Conservation (phyloP, 768 basidiomycete species). For the Lactarius vividus region DNA sequence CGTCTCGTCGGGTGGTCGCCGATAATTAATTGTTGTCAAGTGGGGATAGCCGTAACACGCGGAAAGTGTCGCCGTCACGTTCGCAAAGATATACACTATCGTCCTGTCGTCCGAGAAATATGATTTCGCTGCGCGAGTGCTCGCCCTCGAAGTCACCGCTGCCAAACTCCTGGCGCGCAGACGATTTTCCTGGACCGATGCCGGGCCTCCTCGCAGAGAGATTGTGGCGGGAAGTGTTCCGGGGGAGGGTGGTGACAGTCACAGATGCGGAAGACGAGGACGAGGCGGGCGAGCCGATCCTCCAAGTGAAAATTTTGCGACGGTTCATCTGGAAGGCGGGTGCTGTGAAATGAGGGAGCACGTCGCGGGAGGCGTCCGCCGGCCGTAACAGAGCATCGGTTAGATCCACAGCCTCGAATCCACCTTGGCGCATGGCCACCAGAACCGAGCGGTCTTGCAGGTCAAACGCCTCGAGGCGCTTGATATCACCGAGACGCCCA, state of each 20-base stretch:
- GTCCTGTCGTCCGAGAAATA: constrained; percentile 74
- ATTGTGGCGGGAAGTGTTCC: constrained; percentile 41
- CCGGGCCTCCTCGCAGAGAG: constrained; percentile 46
- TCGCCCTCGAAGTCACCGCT: constrained; percentile 51
- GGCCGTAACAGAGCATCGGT: constrained; percentile 76
- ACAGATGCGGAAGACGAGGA: neutral
- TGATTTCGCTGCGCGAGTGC: constrained; percentile 59
- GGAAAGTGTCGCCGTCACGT: constrained; percentile 66
- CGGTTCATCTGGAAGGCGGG: constrained; percentile 60
- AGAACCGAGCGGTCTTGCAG: constrained; percentile 71
- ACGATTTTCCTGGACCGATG: constrained; percentile 46
- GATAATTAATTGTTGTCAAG: constrained; percentile 26
- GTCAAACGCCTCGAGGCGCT: constrained; percentile 81
- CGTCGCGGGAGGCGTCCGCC: constrained; percentile 73
- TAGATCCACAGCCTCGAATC: constrained; percentile 77
- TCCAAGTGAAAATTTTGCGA: constrained; percentile 77
- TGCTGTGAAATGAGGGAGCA: constrained; percentile 68
- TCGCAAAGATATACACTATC: constrained; percentile 83
- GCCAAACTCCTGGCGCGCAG: constrained; percentile 51
- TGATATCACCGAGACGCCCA: constrained; percentile 74
- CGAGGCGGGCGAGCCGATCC: constrained; percentile 64
- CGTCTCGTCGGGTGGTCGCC: constrained; percentile 1
- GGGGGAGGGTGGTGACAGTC: constrained; percentile 7
- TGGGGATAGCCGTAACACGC: constrained; percentile 69
- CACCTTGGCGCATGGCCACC: constrained; percentile 84